Base-by-base conservation (phyloP, 2,329 filamentous ascomycete genomes). In the Venturia aucupariae region DNA sequence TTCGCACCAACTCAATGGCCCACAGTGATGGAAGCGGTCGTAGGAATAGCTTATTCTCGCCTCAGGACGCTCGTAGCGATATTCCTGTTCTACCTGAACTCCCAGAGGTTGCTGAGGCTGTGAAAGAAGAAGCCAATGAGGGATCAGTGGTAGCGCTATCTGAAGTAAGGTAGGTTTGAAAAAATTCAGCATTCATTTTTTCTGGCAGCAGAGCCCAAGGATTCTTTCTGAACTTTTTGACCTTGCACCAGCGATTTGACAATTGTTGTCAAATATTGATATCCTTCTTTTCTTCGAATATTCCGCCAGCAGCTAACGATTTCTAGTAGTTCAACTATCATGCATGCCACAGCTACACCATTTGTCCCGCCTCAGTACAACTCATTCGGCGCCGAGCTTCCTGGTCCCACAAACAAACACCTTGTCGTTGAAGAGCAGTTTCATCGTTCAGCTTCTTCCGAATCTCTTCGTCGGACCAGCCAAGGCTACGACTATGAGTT, bases 31-130 rank as follows among this genome's bases (percentile, higher is more conserved):
- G 59, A 32, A 60, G 59, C 15, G 46, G 35, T 24, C 62, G 62
- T 44, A 46, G 32, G n/a, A 63, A 63, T 35, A 63, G 62, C 22
- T n/a, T 51, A 13, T 63, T 63, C 48, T 51, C 62, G 15, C 44
- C 42, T 30, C 62, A 63, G 19, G 62, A 63, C 39, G 62, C 62
- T 55, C 3, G 62, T 17, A 63, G 62, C 48, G 62, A 63, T 30
- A 32, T 63, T 32, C 62, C 62, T 44, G 59, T 27, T 6, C n/a
- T 60, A 27, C 59, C 35, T n/a, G 59, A 60, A 1, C 17, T 60
- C n/a, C 32, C 35, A 41, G 59, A 41, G 38, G 59, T 38, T 8
- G 24, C 59, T 3, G 35, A 60, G 17, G 55, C 55, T 38, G 15
- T 57, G n/a, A 27, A 55, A 30, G 32, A 27, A 10, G 51, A 35